Evolutionary conservation across 352 stramenopile species (phyloP).

Genomic region (Phytopythium delawarense): DNA sequence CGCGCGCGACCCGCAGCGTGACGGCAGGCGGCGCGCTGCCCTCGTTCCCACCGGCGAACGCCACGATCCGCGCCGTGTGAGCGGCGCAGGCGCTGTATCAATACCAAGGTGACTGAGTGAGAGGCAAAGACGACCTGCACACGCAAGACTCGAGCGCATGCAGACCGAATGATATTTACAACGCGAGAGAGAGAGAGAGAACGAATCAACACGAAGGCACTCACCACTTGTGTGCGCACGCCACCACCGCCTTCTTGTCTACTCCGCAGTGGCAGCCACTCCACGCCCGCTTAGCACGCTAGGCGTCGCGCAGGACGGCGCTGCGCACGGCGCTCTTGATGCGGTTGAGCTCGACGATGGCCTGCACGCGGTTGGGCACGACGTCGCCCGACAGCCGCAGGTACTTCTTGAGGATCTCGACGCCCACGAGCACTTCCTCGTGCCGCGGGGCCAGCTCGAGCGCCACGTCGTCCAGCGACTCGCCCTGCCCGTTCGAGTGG

Average conservation of each 20-base stretch:
- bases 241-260: background rate
- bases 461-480: conserved; percentile 44
- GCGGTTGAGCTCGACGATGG: conserved; percentile 70
- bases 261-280: background rate
- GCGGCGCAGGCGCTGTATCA: conserved; percentile 8
- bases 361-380: conserved; percentile 49
- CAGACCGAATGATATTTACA: conserved; percentile 1
- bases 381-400: conserved; percentile 51
- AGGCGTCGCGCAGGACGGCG: conserved; percentile 28
- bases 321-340: conserved; percentile 51
- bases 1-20: conserved; percentile 4
- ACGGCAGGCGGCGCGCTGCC: conserved; percentile 2
- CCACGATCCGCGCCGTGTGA: conserved; percentile 32
- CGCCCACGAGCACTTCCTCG: conserved; percentile 52
- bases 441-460: conserved; percentile 45
- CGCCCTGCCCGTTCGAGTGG: conserved; percentile 37
- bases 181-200: background rate
- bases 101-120: conserved; percentile 12
- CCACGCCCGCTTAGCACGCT: background rate
- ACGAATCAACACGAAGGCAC: background rate
- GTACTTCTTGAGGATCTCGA: conserved; percentile 73
- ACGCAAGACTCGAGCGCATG: background rate
- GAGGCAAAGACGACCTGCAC: background rate
- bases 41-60: conserved; percentile 14
- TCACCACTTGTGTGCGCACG: background rate